Conservation (phyloP, 257 asterid genomes). For the Nemophila menziesii region DNA sequence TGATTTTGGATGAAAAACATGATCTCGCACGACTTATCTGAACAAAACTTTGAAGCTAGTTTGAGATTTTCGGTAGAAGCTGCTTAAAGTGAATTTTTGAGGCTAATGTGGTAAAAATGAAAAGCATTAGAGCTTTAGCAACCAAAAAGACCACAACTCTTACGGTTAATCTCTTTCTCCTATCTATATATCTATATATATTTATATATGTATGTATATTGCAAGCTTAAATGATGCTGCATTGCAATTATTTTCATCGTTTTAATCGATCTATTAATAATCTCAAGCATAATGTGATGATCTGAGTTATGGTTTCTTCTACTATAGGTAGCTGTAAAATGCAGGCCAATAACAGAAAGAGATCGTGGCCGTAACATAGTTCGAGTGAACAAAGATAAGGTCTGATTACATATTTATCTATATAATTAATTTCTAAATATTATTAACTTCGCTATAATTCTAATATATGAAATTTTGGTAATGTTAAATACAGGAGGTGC, state of each 20-base stretch:
- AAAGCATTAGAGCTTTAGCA: conserved; percentile 68
- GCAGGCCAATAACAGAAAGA: conserved; percentile 71
- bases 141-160: conserved; percentile 70
- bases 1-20: neutral
- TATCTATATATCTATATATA: conserved; percentile 1
- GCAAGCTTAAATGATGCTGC: conserved; percentile 2
- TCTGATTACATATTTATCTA: conserved; percentile 9
- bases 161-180: conserved; percentile 37
- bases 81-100: conserved; percentile 1
- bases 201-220: neutral
- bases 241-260: conserved; percentile 3
- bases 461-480: neutral
- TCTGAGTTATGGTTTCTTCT: conserved; percentile 5
- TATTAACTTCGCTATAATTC: neutral
- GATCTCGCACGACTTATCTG: neutral
- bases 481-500: conserved; percentile 55
- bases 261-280: neutral
- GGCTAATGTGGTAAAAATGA: conserved; percentile 53
- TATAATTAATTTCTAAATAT: neutral
- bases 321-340: conserved; percentile 77
- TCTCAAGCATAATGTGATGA: neutral
- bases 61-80: neutral
- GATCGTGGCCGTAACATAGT: conserved; percentile 64
- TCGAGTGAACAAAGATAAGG: conserved; percentile 72
- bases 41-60: neutral